phyloP scores from a whole-genome alignment of 1,139 yeast species.

The Magnusiomyces tetraspermus region DNA sequence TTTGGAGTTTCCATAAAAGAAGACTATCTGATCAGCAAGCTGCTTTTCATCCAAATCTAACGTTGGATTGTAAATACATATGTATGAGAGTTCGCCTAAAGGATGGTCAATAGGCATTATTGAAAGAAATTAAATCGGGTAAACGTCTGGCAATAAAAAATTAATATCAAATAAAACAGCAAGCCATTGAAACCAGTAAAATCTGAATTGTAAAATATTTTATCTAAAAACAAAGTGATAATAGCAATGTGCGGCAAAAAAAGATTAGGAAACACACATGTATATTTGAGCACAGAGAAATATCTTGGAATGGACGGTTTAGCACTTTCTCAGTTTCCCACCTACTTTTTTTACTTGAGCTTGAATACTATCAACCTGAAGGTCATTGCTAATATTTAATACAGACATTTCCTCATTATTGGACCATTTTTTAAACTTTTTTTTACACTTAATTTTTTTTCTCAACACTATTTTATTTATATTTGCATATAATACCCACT shows the following conservation, averaged over 20 bases:
- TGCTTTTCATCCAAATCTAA: constrained; percentile 22
- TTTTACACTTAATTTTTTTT: too few relatives aligned
- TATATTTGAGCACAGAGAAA: background rate
- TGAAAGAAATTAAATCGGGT: too few relatives aligned
- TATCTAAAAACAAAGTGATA: background rate
- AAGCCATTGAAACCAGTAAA: background rate
- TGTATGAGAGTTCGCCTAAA: constrained; percentile 18
- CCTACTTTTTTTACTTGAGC: background rate
- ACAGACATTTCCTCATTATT: too few relatives aligned
- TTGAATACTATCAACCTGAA: too few relatives aligned
- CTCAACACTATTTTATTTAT: too few relatives aligned
- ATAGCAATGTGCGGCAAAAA: too few relatives aligned
- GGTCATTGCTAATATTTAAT: too few relatives aligned
- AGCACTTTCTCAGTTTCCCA: background rate
- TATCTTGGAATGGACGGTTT: background rate
- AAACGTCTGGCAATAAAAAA: too few relatives aligned
- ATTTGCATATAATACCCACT: too few relatives aligned
- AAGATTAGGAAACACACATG: too few relatives aligned
- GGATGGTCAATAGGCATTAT: constrained; percentile 10
- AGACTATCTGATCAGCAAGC: constrained; percentile 25
- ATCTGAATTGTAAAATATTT: background rate
- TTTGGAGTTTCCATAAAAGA: constrained; percentile 19
- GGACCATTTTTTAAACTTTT: too few relatives aligned
- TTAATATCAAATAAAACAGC: too few relatives aligned
- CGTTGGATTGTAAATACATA: constrained; percentile 29